Evolutionary conservation across 305 asterid species (phyloP), one percentile per base, ranked within the genome.

Genomic region (Rubia peregrina): DNA sequence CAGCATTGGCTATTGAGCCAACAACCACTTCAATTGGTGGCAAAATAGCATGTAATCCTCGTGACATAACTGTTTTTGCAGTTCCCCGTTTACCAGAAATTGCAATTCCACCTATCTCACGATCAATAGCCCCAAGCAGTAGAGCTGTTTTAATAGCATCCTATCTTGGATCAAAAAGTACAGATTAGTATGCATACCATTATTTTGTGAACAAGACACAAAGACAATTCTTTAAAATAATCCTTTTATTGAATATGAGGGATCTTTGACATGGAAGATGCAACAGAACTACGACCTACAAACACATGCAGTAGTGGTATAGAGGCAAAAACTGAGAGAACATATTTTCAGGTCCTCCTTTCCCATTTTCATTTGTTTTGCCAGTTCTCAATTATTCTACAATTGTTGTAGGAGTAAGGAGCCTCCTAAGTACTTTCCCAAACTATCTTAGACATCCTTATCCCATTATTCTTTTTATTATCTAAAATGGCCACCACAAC

Each of bases 1-100:
- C 90, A 73, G 99, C 90, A 81, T 95, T 95, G 48, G 98, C 79
- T 78, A 84, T 75, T 69, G 99, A 95, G 71, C 92, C 97, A 43
- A 66, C 82, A 72, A 88, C 96, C 38, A 85, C 92, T 85, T 95
- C 99, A 80, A 95, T 91, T 73, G 99, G 99, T 60, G 99, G 99
- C 76, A 95, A 88, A 82, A 95, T 90, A 56, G 97, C 96, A 80
- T 91, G 97, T 85, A 95, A 83, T 46, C 99, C 98, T 75, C 99
- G 97, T 11, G 99, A 95, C 99, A 95, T 95, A 66, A 95, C 89
- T 64, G 99, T 91, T 85, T 95, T 95, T 9, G 99, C 99, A 55
- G 99, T 95, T 80, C 99, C 99, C 65, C 99, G 84, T 84, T 85
- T 95, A 71, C 99, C 99, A 63, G 90, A 91, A 79, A 95, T 91